Percentiles rank a stretch among this genome's conserved stretches.
Evolutionary conservation across 805 yeast genomes (phyloP).

Genomic region (Saccharomycopsis sp.): DNA sequence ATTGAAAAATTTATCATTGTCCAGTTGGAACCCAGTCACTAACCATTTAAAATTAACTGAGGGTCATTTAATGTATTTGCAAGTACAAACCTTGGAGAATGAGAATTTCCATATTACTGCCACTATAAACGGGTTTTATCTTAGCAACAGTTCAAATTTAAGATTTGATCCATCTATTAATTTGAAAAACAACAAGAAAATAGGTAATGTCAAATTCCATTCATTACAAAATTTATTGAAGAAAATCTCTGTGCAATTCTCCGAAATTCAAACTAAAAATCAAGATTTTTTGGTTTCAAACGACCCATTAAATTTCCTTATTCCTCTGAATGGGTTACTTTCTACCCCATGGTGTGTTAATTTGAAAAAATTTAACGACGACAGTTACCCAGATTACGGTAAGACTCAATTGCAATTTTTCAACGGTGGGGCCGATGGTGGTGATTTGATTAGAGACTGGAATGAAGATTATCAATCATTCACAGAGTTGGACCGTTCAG

Average conservation of each 20-base stretch:
- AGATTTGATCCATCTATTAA: conserved; percentile 62
- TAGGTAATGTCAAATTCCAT: conserved; percentile 32
- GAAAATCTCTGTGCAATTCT: conserved; percentile 58
- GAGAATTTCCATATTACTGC: conserved; percentile 76
- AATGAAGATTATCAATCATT: conserved; percentile 85
- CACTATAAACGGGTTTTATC: conserved; percentile 70
- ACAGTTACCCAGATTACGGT: conserved; percentile 27
- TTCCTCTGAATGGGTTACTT: conserved; percentile 55
- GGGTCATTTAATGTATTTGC: conserved; percentile 79
- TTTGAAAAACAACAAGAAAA: conserved; percentile 24
- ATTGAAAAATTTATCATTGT: conserved; percentile 48
- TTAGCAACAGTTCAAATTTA: conserved; percentile 59
- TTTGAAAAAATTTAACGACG: conserved; percentile 21
- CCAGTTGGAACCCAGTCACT: conserved; percentile 86
- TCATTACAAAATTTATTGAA: conserved; percentile 56
- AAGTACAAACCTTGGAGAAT: conserved; percentile 71
- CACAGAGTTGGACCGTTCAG: conserved; percentile 56
- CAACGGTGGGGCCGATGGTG: conserved; percentile 52
- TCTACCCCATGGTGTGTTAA: conserved; percentile 74
- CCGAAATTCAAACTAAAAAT: conserved; percentile 45
- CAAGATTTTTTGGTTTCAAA: conserved; percentile 36
- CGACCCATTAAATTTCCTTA: conserved; percentile 48
- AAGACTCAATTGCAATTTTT: conserved; percentile 29
- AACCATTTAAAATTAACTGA: conserved; percentile 44
- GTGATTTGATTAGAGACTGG: conserved; percentile 65